Conservation (phyloP, 108 stramenopile species). For the Thalassiosira profunda region DNA sequence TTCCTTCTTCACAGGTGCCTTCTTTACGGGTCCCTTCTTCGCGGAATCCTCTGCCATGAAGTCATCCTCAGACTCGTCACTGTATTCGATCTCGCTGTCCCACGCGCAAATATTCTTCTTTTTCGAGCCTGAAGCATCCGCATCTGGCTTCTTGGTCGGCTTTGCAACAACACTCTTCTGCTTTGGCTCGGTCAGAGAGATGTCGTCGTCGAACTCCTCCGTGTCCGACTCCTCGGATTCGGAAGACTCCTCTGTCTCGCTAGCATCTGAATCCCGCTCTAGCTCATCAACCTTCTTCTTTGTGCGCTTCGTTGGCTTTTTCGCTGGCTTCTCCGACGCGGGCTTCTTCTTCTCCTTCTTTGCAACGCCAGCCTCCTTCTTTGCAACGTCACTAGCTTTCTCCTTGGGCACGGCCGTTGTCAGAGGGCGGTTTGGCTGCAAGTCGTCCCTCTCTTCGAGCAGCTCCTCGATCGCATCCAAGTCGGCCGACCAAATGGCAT, state of each 20-base stretch:
- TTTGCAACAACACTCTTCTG: too few species aligned
- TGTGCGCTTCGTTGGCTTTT: conserved; percentile 64
- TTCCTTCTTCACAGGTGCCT: background rate
- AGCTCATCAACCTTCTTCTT: conserved; percentile 69
- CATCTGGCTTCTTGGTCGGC: too few species aligned
- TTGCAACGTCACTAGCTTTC: conserved; percentile 67
- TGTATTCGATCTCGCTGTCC: too few species aligned
- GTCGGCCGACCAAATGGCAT: conserved; percentile 93
- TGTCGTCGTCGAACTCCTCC: conserved; percentile 50
- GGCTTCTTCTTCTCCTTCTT: conserved; percentile 42
- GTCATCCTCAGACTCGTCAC: conserved; percentile 48
- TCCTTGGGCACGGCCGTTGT: too few species aligned
- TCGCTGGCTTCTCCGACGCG: conserved; percentile 11
- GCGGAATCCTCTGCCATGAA: too few species aligned
- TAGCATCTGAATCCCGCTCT: conserved; percentile 45
- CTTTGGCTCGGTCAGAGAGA: too few species aligned
- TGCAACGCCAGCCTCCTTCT: conserved; percentile 47
- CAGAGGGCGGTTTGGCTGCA: too few species aligned
- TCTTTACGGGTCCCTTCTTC: too few species aligned
- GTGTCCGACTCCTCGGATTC: conserved; percentile 60
- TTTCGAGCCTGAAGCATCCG: too few species aligned
- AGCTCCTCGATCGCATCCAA: conserved; percentile 95
- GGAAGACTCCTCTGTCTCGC: conserved; percentile 73
- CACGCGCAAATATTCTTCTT: too few species aligned
- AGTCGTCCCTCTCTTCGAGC: conserved; percentile 87